Evolutionary conservation across 177 flowering plant species (phyloP).

Genomic region (Tripterygium wilfordii): DNA sequence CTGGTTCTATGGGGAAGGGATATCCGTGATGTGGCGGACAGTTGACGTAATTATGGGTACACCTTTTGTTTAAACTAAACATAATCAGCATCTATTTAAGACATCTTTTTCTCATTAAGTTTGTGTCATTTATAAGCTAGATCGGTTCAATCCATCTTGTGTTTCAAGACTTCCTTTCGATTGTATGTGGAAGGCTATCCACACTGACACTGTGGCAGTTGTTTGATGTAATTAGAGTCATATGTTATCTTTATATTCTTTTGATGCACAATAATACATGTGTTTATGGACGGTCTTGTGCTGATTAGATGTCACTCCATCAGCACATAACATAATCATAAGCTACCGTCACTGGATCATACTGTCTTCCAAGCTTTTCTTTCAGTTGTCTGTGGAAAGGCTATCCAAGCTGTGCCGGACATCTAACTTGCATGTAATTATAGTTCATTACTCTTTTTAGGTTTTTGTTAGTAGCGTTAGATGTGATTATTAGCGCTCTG

Average conservation of each 20-base stretch:
- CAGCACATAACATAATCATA: slow-evolving; percentile 16
- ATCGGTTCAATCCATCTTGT: not conserved
- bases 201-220: not conserved
- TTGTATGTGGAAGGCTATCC: not conserved
- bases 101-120: no score
- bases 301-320: slow-evolving; percentile 2
- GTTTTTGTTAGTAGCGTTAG: not conserved
- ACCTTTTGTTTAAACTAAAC: no score
- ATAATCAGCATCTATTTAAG: no score
- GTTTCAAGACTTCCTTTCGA: not conserved
- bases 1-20: not conserved
- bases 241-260: no score
- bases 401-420: no score
- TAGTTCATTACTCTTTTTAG: not conserved
- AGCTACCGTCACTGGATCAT: slow-evolving; percentile 13
- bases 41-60: no score
- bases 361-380: not conserved
- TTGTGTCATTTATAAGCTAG: no score
- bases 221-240: no score
- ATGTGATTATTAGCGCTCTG: slow-evolving; percentile 25
- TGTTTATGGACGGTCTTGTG: slow-evolving; percentile 18
- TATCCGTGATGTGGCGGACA: not conserved
- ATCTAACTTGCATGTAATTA: no score
- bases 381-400: no score
- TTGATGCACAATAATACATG: not conserved